Evolutionary conservation across 1,284 basidiomycete species (phyloP), one percentile per base, ranked within the genome.

Genomic region (Sporisorium exsertum): DNA sequence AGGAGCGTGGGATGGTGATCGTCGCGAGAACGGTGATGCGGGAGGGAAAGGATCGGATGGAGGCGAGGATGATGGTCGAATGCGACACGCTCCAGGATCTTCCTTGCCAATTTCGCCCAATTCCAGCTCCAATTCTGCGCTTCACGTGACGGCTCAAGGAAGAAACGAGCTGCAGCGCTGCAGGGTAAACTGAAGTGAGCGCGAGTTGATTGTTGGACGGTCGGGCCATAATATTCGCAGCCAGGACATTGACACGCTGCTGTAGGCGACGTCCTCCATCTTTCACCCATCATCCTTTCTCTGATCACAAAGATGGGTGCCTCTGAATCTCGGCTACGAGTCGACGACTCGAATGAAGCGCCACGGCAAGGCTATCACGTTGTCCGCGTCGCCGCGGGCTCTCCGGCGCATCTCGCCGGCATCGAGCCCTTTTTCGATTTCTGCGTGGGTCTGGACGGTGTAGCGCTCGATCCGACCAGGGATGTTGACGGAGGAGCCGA

Each of bases 371-470:
- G 81, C 1, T 84, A 84, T 50, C 84, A 84, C 60, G 84, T 86
- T 33, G 78, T 85, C 12, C 78, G 85, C 27, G 85, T 86, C 2
- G 86, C 86, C 42, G 85, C 84, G 8, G 77, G 75, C 26, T 83
- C 80, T 26, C 86, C 86, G 5, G 85, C 86, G 0, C 92, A 93
- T 10, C 88, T 91, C 61, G 93, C 93, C 6, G 90, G 90, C 57
- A 92, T 98, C 69, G 95, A 98, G 83, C 93, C 95, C 0, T 97
- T 95, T 87, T 99, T 99, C 84, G 96, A 98, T 87, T 98, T 97
- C 86, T 90, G 97, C 35, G 91, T 97, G 45, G 96, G 95, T 18
- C 92, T 95, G 65, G 91, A 94, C 83, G 82, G 81, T 5, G 72
- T 69, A 16, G 77, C 82, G 13, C 71, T 84, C 13, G 73, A 79